phyloP scores from a whole-genome alignment of 192 early-diverging fungal genomes.

The Radiomyces spectabilis region DNA sequence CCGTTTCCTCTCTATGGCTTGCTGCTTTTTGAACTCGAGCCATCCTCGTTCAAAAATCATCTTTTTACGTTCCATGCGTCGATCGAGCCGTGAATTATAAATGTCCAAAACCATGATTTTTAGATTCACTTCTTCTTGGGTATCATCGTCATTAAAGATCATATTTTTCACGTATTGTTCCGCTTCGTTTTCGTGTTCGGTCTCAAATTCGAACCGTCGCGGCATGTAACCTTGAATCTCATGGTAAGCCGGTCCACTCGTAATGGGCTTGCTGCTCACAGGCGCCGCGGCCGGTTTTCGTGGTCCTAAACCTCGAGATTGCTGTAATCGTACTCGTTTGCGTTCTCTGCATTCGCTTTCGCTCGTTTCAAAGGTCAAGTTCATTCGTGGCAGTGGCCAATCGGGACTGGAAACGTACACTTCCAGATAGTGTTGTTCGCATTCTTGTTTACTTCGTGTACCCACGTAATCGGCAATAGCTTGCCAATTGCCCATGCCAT shows the following conservation, averaged over 20 bases:
- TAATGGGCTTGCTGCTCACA: slow-evolving; percentile 47
- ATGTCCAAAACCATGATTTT: slow-evolving; percentile 87
- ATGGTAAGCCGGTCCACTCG: slow-evolving; percentile 85
- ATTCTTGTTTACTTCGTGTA: slow-evolving; percentile 82
- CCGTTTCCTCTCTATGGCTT: slow-evolving; percentile 71
- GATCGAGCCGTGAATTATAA: slow-evolving; percentile 83
- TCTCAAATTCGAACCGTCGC: slow-evolving; percentile 89
- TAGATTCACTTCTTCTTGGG: slow-evolving; percentile 79
- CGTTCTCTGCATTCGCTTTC: slow-evolving; percentile 31
- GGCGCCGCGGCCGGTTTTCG: slow-evolving; percentile 9
- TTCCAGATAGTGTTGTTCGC: slow-evolving; percentile 82
- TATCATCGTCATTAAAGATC: slow-evolving; percentile 81
- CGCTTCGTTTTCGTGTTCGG: slow-evolving; percentile 94
- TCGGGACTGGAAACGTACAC: slow-evolving; percentile 66
- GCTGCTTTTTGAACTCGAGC: slow-evolving; percentile 80
- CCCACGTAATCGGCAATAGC: slow-evolving; percentile 90
- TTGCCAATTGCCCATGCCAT: slow-evolving; percentile 97
- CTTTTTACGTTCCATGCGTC: slow-evolving; percentile 73
- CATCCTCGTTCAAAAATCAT: slow-evolving; percentile 87
- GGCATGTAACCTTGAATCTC: slow-evolving; percentile 99
- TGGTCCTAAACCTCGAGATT: slow-evolving; percentile 4
- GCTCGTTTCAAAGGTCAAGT: slow-evolving; percentile 51
- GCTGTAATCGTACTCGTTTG: slow-evolving; percentile 21
- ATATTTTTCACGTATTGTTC: slow-evolving; percentile 95
- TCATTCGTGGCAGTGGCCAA: slow-evolving; percentile 86